A percentile compares a stretch with the other conserved stretches of the same genome.
phyloP scores from a whole-genome alignment of 2,329 filamentous ascomycete genomes.

The Claviceps purpurea region DNA sequence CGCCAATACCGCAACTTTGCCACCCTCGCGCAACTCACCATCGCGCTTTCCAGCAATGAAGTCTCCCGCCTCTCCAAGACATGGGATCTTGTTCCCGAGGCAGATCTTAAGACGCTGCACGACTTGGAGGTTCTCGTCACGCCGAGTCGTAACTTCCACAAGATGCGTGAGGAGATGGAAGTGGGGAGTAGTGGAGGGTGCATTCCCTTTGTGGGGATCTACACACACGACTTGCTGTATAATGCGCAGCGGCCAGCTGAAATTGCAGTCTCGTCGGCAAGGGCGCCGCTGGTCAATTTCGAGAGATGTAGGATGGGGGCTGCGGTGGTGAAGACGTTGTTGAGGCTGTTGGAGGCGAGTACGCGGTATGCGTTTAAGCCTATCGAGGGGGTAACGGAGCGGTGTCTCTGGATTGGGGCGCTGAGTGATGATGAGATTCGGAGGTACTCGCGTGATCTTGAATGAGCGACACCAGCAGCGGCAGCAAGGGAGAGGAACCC shows the following conservation, averaged over 20 bases:
- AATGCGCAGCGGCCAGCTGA: slow-evolving; percentile 68
- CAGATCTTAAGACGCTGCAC: slow-evolving; percentile 51
- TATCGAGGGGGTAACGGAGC: slow-evolving; percentile 63
- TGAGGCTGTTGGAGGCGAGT: slow-evolving; percentile 68
- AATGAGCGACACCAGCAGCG: slow-evolving; percentile 15
- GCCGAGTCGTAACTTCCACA: slow-evolving; percentile 65
- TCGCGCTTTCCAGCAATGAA: slow-evolving; percentile 63
- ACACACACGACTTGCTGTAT: slow-evolving; percentile 73
- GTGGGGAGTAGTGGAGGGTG: slow-evolving; percentile 52
- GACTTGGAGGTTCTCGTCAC: slow-evolving; percentile 63
- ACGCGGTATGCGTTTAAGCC: slow-evolving; percentile 60
- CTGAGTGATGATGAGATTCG: slow-evolving; percentile 63
- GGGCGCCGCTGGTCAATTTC: slow-evolving; percentile 66
- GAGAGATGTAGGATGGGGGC: slow-evolving; percentile 67
- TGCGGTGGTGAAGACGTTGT: slow-evolving; percentile 63
- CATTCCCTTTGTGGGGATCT: slow-evolving; percentile 73
- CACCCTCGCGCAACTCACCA: slow-evolving; percentile 67
- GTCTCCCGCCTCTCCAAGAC: slow-evolving; percentile 54
- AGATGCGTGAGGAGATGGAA: slow-evolving; percentile 70
- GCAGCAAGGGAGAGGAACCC: neutral
- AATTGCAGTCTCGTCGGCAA: slow-evolving; percentile 52
- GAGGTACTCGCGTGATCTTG: slow-evolving; percentile 35
- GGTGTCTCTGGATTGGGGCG: slow-evolving; percentile 76
- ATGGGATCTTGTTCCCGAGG: slow-evolving; percentile 54
- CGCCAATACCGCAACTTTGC: slow-evolving; percentile 70